Conservation (phyloP, 495 filamentous ascomycete genomes). For the Talaromyces trachyspermus region DNA sequence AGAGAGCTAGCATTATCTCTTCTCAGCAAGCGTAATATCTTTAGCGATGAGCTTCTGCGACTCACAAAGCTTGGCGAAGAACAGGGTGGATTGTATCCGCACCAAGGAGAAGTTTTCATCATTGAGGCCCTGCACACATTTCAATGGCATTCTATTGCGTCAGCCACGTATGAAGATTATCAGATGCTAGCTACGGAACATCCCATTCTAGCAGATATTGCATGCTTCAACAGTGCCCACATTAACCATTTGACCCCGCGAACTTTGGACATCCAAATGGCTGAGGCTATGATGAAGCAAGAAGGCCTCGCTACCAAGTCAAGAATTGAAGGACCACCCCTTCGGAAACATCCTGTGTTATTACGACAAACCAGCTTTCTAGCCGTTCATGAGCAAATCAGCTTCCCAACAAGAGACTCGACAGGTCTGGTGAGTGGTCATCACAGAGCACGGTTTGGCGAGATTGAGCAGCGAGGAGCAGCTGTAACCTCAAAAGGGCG, state of each 20-base stretch:
- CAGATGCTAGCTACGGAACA: constrained; percentile 27
- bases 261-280: constrained; percentile 35
- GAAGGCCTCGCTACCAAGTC: constrained; percentile 30
- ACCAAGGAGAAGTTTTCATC: constrained; percentile 25
- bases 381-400: constrained; percentile 4
- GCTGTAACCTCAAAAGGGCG: constrained; percentile 31
- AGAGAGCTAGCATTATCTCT: constrained; percentile 17
- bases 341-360: constrained; percentile 25
- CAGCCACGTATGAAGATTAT: constrained; percentile 24
- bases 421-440: constrained; percentile 18
- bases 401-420: neutral
- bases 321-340: constrained; percentile 33
- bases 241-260: constrained; percentile 42
- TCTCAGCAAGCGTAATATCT: constrained; percentile 27
- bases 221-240: constrained; percentile 32
- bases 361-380: constrained; percentile 40
- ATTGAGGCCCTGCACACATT: constrained; percentile 29
- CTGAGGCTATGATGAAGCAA: constrained; percentile 25
- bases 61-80: constrained; percentile 19
- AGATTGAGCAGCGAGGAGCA: constrained; percentile 37
- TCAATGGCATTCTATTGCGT: constrained; percentile 28
- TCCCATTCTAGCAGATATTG: constrained; percentile 35
- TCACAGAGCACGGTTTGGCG: constrained; percentile 37
- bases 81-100: constrained; percentile 12
- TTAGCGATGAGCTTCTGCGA: constrained; percentile 22